Evolutionary conservation across 495 filamentous ascomycete species (phyloP).

Genomic region (Astrocystis sublimbata): DNA sequence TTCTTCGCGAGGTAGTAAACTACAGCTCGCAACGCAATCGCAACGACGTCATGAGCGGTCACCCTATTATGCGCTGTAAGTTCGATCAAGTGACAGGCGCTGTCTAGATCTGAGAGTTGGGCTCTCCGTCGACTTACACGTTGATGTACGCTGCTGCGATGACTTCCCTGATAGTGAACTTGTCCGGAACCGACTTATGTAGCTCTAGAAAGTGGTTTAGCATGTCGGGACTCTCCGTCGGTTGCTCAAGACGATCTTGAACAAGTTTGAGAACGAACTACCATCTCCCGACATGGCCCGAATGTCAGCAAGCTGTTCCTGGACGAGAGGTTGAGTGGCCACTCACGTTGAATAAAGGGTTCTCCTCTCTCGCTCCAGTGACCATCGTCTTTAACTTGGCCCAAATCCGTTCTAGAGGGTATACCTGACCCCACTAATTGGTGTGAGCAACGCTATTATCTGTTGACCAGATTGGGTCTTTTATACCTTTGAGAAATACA

Average conservation of each 20-base stretch:
- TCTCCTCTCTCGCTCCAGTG: neutral
- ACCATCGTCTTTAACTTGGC: neutral
- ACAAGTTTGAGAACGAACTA: neutral
- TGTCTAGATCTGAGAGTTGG: too few relatives aligned
- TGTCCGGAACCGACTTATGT: neutral
- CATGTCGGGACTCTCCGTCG: neutral
- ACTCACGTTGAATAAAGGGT: neutral
- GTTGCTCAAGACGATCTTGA: neutral
- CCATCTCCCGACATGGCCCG: slow-evolving; percentile 40
- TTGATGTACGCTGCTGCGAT: neutral
- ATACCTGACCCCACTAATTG: slow-evolving; percentile 3
- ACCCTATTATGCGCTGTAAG: neutral
- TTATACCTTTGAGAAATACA: slow-evolving; percentile 12
- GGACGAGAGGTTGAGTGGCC: neutral
- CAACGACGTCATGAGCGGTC: neutral
- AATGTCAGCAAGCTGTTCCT: slow-evolving; percentile 44
- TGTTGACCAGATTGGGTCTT: neutral
- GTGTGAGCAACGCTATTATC: neutral
- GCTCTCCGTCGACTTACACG: neutral
- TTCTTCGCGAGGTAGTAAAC: neutral
- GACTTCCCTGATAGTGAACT: slow-evolving; percentile 1
- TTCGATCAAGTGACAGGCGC: too few relatives aligned
- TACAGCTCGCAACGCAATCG: neutral
- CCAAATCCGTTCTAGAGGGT: slow-evolving; percentile 6
- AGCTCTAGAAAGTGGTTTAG: neutral